A percentile compares a stretch with the other conserved stretches of the same genome.
Conservation (phyloP, 2,329 filamentous ascomycete genomes). For the Ceratocystis papillata region DNA sequence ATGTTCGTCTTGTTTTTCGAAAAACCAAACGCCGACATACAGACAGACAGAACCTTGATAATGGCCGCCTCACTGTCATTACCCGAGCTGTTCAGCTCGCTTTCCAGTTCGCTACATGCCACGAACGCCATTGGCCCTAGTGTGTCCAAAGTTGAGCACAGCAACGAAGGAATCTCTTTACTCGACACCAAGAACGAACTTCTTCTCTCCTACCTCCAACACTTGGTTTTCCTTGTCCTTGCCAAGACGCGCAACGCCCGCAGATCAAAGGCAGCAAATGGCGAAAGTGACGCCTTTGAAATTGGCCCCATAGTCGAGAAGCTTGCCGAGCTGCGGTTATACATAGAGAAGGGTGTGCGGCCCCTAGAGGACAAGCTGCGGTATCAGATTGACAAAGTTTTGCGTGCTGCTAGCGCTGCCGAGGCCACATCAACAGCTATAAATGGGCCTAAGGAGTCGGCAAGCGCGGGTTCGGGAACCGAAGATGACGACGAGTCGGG, state of each 20-base stretch:
- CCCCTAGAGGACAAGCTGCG: conserved; percentile 83
- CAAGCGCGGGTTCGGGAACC: conserved; percentile 26
- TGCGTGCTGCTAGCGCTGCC: conserved; percentile 72
- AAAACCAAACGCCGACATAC: not conserved
- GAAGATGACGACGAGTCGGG: conserved; percentile 31
- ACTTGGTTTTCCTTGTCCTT: conserved; percentile 77
- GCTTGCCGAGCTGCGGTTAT: conserved; percentile 81
- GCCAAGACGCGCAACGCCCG: conserved; percentile 58
- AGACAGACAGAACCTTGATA: conserved; percentile 24
- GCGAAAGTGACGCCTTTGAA: conserved; percentile 12
- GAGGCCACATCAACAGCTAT: conserved; percentile 34
- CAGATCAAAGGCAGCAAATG: conserved; percentile 20
- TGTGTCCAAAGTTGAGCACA: conserved; percentile 54
- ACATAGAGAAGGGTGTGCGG: conserved; percentile 82
- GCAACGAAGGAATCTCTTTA: conserved; percentile 79
- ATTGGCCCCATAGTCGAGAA: conserved; percentile 57
- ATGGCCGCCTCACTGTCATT: conserved; percentile 43
- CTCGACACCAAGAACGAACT: conserved; percentile 95
- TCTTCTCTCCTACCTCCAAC: conserved; percentile 91
- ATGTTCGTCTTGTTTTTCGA: not conserved
- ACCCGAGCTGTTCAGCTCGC: conserved; percentile 41
- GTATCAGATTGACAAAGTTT: conserved; percentile 91
- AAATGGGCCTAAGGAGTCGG: conserved; percentile 20
- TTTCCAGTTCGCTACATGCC: conserved; percentile 49
- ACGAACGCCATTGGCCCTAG: conserved; percentile 58